Evolutionary conservation across 441 rosid species (phyloP), one percentile per base, ranked within the genome.

Genomic region (Pelargonium citronellum): DNA sequence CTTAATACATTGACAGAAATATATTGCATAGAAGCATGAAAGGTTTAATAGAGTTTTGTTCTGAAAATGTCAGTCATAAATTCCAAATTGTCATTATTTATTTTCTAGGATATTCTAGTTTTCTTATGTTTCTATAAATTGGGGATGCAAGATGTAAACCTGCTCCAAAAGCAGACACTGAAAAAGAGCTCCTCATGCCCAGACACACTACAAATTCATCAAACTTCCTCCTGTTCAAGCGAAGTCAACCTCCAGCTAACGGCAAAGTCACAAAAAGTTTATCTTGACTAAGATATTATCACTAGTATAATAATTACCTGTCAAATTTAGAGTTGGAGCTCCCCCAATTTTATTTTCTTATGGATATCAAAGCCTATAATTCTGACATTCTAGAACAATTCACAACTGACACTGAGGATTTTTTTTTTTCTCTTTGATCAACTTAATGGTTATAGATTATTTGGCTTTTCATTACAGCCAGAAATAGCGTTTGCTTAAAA

Each of bases 11-110:
- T 44, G 17, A 12, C 66, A 30, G 27, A 62, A 62, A 12, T 62
- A 63, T n/a, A 63, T 62, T 30, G 13, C 30, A 44, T 62, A 63
- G 37, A 62, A n/a, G 66, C 17, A 27, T 13, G 41, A 62, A 62
- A 30, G 7, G 13, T 62, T 27, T 34, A 34, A 63, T 15, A 34
- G 13, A 34, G 19, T 34, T 34, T n/a, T 17, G n/a, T 63, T 34
- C 44, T 63, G n/a, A n/a, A 13, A 30, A 34, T 34, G 10, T 30
- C 37, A 12, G 12, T 6, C 67, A 63, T 30, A 63, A 63, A 30
- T 63, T 63, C 67, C 37, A 15, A n/a, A 30, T n/a, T 30, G 15
- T 49, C 16, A 5, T 63, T 34, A 17, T 12, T 63, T n/a, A 34
- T 63, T 63, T 37, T 63, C 44, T 63, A 57, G 62, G 62, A 57